Evolutionary conservation across 805 yeast species (phyloP).

Genomic region (Candida ponderosae): DNA sequence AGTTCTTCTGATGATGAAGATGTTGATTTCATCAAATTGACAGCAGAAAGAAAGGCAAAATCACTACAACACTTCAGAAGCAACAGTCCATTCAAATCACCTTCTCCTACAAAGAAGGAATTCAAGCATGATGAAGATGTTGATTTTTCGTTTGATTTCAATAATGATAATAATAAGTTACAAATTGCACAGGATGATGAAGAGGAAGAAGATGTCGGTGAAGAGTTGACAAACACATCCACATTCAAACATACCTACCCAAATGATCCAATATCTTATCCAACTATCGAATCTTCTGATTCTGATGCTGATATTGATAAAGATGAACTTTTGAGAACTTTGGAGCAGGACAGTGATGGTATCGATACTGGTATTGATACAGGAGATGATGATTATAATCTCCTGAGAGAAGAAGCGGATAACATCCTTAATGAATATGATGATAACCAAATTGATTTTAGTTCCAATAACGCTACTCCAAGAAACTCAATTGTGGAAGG

Average conservation of each 20-base stretch:
- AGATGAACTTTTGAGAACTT: slow-evolving; percentile 32
- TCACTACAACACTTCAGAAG: slow-evolving; percentile 40
- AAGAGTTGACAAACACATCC: slow-evolving; percentile 29
- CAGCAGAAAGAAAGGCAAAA: slow-evolving; percentile 56
- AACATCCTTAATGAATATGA: slow-evolving; percentile 33
- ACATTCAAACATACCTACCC: slow-evolving; percentile 9
- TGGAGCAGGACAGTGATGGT: slow-evolving; percentile 26
- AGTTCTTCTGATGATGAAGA: slow-evolving; percentile 57
- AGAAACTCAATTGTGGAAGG: slow-evolving; percentile 24
- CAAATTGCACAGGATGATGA: slow-evolving; percentile 9
- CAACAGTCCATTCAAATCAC: slow-evolving; percentile 22
- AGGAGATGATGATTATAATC: slow-evolving; percentile 25
- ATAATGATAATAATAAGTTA: slow-evolving; percentile 30
- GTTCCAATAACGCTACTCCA: slow-evolving; percentile 22
- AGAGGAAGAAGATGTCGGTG: slow-evolving; percentile 57
- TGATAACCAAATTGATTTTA: slow-evolving; percentile 15
- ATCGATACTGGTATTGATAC: slow-evolving; percentile 28
- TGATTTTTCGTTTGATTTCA: slow-evolving; percentile 33
- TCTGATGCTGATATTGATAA: slow-evolving; percentile 59
- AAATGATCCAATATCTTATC: slow-evolving; percentile 15
- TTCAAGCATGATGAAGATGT: slow-evolving; percentile 24
- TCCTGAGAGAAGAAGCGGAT: slow-evolving; percentile 34
- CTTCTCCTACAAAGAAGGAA: slow-evolving; percentile 5
- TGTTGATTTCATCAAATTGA: slow-evolving; percentile 65
- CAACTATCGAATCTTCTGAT: slow-evolving; percentile 21